These are phyloP conservation scores for Sphagnum fallax DNA, from an alignment of 228 moss, liverwort and hornwort species.

Conservation along the genomic window DNA sequence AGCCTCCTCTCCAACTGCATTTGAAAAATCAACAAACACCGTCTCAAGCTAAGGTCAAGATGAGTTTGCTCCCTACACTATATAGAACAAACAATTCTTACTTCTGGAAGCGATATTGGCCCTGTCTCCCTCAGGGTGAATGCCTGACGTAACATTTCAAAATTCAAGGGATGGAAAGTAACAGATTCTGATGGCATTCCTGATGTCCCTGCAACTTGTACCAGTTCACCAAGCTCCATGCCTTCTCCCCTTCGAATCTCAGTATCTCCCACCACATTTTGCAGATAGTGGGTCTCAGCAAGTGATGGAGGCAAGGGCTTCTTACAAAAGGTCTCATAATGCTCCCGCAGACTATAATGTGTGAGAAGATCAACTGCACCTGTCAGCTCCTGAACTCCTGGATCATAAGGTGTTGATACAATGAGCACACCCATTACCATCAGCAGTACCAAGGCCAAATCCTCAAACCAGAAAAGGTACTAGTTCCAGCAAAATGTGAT, in stretches of 20 bases:
- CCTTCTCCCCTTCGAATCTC: slow-evolving; percentile 87
- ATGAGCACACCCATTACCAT: neutral
- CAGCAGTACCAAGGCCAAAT: neutral
- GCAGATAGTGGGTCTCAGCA: slow-evolving; percentile 60
- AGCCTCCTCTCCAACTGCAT: no score
- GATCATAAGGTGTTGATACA: neutral
- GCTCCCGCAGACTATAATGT: slow-evolving; percentile 72
- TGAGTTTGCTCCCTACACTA: no score
- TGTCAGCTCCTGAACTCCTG: slow-evolving; percentile 78
- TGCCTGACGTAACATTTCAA: slow-evolving; percentile 73
- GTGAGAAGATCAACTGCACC: slow-evolving; percentile 89
- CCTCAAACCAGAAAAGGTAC: neutral
- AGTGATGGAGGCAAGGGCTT: slow-evolving; percentile 64
- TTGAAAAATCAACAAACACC: no score
- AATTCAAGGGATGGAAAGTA: slow-evolving; percentile 53
- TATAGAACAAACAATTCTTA: slow-evolving; percentile 7
- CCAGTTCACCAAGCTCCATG: slow-evolving; percentile 74
- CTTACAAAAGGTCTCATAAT: slow-evolving; percentile 72
- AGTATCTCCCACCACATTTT: slow-evolving; percentile 72
- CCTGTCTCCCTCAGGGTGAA: slow-evolving; percentile 76
- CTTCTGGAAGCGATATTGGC: slow-evolving; percentile 65
- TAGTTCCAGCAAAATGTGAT: neutral
- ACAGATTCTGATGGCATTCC: slow-evolving; percentile 39
- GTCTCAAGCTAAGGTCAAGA: no score
- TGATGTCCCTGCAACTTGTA: slow-evolving; percentile 34